phyloP scores from a whole-genome alignment of 345 rosid species.

The Pistacia vera region DNA sequence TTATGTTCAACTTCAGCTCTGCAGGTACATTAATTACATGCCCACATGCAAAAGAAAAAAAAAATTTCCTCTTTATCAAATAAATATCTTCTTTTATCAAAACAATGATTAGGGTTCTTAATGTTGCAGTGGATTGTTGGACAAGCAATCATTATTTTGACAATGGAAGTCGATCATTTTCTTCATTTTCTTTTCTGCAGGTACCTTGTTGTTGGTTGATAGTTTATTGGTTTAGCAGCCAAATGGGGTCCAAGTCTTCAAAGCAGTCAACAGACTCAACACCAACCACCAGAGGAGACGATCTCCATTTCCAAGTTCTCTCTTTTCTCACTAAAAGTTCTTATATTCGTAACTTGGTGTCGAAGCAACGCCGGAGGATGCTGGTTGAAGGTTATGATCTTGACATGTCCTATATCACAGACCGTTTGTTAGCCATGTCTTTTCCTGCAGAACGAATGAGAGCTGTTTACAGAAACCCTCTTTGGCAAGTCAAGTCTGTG shows the following conservation, averaged over 20 bases:
- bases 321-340: slow-evolving; percentile 54
- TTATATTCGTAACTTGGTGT: slow-evolving; percentile 79
- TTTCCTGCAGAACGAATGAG: slow-evolving; percentile 91
- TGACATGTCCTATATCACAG: slow-evolving; percentile 92
- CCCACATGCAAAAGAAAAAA: not conserved
- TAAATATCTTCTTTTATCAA: no score
- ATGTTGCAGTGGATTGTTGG: not conserved
- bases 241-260: slow-evolving; percentile 76
- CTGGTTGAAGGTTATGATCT: slow-evolving; percentile 87
- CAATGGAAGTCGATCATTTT: not conserved
- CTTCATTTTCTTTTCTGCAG: slow-evolving; percentile 1
- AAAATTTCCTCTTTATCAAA: no score
- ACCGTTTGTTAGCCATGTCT: slow-evolving; percentile 78
- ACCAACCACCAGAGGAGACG: slow-evolving; percentile 33
- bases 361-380: slow-evolving; percentile 80
- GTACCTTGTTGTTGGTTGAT: slow-evolving; percentile 8
- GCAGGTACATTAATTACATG: slow-evolving; percentile 25
- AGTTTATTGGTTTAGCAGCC: not conserved
- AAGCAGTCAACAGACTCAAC: slow-evolving; percentile 22
- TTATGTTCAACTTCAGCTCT: slow-evolving; percentile 44
- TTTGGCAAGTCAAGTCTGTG: slow-evolving; percentile 96
- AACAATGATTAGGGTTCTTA: not conserved
- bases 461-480: slow-evolving; percentile 85
- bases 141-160: not conserved
- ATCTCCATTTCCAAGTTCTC: slow-evolving; percentile 41